Evolutionary conservation across 352 stramenopile species (phyloP).

Genomic region (Pythium sukuiense): DNA sequence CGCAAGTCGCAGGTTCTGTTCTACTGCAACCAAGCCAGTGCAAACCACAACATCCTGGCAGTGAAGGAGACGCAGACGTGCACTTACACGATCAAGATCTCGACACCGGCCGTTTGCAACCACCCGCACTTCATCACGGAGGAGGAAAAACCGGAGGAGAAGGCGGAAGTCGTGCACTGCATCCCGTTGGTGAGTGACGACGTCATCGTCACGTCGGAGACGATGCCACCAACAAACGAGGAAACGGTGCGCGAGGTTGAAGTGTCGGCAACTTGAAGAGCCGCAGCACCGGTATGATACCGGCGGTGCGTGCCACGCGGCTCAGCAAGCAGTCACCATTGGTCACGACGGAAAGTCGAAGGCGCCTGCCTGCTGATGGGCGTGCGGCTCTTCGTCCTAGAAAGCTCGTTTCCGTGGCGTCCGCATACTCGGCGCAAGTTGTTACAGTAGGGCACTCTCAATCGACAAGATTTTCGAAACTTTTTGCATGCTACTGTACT

Average conservation of each 20-base stretch:
- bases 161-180: slow-evolving; percentile 69
- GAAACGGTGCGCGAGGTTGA: slow-evolving; percentile 14
- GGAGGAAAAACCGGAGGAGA: slow-evolving; percentile 51
- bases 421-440: background rate
- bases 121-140: slow-evolving; percentile 83
- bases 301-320: background rate
- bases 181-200: slow-evolving; percentile 34
- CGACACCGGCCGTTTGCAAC: slow-evolving; percentile 66
- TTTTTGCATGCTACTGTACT: too few species aligned
- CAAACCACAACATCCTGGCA: slow-evolving; percentile 67
- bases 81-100: slow-evolving; percentile 80
- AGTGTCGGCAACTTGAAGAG: slow-evolving; percentile 13
- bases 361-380: background rate
- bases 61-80: slow-evolving; percentile 87
- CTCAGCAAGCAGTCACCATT: background rate
- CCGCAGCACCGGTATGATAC: background rate
- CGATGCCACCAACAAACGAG: background rate
- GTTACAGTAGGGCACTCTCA: background rate
- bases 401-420: background rate
- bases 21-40: slow-evolving; percentile 69
- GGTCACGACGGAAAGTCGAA: background rate
- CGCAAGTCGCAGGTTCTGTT: slow-evolving; percentile 72
- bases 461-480: too few species aligned
- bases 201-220: background rate
- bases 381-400: background rate